Conservation (phyloP, 108 stramenopile genomes). For the Skeletonema costatum region DNA sequence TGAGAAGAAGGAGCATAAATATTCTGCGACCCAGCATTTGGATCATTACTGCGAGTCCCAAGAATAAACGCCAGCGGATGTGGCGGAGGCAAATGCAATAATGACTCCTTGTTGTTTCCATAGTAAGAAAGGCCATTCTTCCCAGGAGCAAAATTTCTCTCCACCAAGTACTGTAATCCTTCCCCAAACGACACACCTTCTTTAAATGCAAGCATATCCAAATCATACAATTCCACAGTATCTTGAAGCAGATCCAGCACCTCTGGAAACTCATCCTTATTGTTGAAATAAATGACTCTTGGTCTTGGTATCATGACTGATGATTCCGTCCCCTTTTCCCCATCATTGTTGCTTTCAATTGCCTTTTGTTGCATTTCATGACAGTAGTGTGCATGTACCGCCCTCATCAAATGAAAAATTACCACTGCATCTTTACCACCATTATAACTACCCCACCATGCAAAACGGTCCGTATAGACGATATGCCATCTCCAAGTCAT, state of each 20-base stretch:
- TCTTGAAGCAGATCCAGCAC: constrained; percentile 60
- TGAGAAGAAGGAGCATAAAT: constrained; percentile 75
- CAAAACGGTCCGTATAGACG: constrained; percentile 77
- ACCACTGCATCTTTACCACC: constrained; percentile 99
- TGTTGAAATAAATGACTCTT: constrained; percentile 81
- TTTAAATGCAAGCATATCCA: constrained; percentile 89
- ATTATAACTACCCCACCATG: constrained; percentile 93
- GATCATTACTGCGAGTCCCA: constrained; percentile 93
- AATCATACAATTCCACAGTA: constrained; percentile 78
- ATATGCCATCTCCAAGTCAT: constrained; percentile 76
- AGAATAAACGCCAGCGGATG: constrained; percentile 92
- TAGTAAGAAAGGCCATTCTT: constrained; percentile 26
- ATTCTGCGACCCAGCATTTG: constrained; percentile 88
- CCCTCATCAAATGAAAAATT: constrained; percentile 92
- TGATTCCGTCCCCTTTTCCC: constrained; percentile 27
- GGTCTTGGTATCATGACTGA: constrained; percentile 55
- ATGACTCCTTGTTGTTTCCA: background rate
- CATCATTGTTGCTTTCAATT: background rate
- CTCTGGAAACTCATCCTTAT: constrained; percentile 82
- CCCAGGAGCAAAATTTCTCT: constrained; percentile 45
- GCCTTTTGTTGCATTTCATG: constrained; percentile 20
- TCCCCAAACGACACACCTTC: constrained; percentile 61
- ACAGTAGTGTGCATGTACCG: constrained; percentile 81
- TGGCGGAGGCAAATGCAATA: background rate
- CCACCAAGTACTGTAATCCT: constrained; percentile 73